Base-by-base conservation (phyloP, 1,284 basidiomycete species). In the Lentinula novae-zelandiae region DNA sequence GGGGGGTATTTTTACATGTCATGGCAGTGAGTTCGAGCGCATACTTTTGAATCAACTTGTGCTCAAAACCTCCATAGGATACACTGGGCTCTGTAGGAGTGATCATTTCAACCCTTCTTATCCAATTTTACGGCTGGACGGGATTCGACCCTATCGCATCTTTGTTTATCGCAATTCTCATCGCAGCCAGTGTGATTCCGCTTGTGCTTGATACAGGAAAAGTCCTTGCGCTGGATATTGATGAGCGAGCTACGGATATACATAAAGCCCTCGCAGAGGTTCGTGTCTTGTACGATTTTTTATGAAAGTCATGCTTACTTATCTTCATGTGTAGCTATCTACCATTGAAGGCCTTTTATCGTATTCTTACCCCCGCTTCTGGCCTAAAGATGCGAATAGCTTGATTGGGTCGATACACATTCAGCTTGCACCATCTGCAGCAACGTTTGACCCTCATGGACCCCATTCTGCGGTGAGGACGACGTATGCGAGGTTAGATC, bases 131-230 rank as follows among this genome's bases (percentile, higher is more conserved):
- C 68, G 96, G 96, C n/a, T 99, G 96, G 96, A 99, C 97, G 2
- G 96, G 96, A 15, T 99, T 98, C 71, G 97, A 99, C 74, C 97
- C 97, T 2, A 95, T 99, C 63, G 97, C 97, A 0, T 97, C 95
- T 9, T 79, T 99, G 42, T 96, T 99, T 72, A 99, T 99, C 68
- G 97, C 97, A 1, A 77, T 93, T 8, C 79, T 99, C 64, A 99
- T 99, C 67, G 92, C 95, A 33, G 96, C 92, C 2, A 95, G 93
- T 68, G 97, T 99, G 20, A 82, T 97, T 20, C 97, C 97, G 7
- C 85, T 99, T 44, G 95, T 99, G 20, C 83, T 96, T 62, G 97
- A 99, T 71, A 92, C 92, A 0, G 96, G 93, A 0, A 89, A 87
- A 68, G 87, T 99, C 9, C 81, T 99, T 48, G 87, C 90, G 63